Conservation (phyloP, 208 protist species). For the Leishmania major region DNA sequence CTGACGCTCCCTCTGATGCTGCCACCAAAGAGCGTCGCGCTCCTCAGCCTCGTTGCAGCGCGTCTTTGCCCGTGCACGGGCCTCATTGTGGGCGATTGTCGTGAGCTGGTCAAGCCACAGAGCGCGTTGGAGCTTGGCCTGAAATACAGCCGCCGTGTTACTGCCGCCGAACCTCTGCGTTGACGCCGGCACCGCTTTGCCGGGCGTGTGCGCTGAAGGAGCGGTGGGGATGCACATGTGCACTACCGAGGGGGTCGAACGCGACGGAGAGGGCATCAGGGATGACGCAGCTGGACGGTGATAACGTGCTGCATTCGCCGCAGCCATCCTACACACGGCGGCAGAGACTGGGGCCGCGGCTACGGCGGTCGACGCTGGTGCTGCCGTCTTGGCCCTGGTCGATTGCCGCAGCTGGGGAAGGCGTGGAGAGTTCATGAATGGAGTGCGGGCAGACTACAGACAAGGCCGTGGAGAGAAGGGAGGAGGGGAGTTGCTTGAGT, state of each 20-base stretch:
- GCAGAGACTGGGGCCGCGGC: background rate
- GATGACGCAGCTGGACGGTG: background rate
- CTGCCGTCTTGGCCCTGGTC: background rate
- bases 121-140: constrained; percentile 25
- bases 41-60: constrained; percentile 28
- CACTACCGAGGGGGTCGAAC: background rate
- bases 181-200: background rate
- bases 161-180: background rate
- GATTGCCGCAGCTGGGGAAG: constrained; percentile 9
- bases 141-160: constrained; percentile 12
- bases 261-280: background rate
- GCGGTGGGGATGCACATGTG: background rate
- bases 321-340: background rate
- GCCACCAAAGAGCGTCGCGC: constrained; percentile 27
- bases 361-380: background rate
- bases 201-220: background rate
- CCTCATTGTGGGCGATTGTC: constrained; percentile 9
- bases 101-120: constrained; percentile 27
- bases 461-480: background rate
- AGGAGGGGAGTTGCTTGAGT: background rate
- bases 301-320: background rate
- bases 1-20: constrained; percentile 3
- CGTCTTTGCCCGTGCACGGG: constrained; percentile 8
- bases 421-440: background rate
- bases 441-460: background rate